Percentiles rank a stretch among this genome's conserved stretches.
Evolutionary conservation across 2,329 filamentous ascomycete species (phyloP).

Genomic region (Venturia asperata): DNA sequence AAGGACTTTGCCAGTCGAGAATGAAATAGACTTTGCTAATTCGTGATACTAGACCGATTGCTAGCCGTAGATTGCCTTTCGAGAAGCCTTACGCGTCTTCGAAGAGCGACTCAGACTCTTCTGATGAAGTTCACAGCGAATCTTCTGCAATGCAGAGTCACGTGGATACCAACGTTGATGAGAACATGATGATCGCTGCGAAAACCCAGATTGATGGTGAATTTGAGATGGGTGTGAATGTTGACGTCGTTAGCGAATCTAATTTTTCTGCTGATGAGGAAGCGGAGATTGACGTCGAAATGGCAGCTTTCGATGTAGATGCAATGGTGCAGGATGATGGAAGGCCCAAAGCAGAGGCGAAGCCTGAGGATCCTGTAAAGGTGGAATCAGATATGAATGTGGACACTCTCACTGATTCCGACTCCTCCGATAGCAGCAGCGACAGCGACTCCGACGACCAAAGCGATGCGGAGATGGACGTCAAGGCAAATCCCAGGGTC

Average conservation of each 20-base stretch:
- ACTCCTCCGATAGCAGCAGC: conserved; percentile 1
- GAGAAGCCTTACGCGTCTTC: neutral
- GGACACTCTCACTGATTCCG: neutral
- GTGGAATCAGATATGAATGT: neutral
- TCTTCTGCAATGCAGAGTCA: neutral
- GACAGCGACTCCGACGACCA: neutral
- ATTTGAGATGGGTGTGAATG: neutral
- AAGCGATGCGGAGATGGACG: neutral
- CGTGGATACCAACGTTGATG: neutral
- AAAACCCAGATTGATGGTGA: neutral
- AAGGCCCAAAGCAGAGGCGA: neutral
- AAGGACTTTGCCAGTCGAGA: neutral
- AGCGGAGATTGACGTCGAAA: neutral
- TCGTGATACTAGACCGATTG: neutral
- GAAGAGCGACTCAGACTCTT: neutral
- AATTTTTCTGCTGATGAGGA: neutral
- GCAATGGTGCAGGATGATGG: neutral
- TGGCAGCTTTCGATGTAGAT: neutral
- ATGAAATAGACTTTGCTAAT: neutral
- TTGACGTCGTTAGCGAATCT: neutral
- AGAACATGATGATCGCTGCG: neutral
- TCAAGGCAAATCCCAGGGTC: neutral
- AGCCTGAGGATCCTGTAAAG: neutral
- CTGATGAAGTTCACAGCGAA: neutral
- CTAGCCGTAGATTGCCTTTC: neutral